Evolutionary conservation across 305 asterid species (phyloP), one percentile per base, ranked within the genome.

Genomic region (Ajuga reptans): DNA sequence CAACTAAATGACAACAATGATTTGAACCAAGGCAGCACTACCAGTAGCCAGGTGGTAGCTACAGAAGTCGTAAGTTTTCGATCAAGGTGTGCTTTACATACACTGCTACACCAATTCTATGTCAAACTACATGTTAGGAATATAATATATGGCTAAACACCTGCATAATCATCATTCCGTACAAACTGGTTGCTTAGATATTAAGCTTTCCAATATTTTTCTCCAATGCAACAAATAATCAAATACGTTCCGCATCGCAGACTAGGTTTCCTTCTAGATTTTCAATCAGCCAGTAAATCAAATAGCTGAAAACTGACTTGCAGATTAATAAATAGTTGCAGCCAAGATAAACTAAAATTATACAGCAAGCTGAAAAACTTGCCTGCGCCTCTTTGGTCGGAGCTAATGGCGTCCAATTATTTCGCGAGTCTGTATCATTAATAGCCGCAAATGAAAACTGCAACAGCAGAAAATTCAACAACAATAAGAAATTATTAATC

Each of bases 371-470:
- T 41, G 33, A 31, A 67, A 75, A 46, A 36, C 80, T 71, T 79
- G 75, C 99, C 97, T 89, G 99, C 62, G 99, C 99, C 83, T 93
- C 99, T 77, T 91, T 93, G 57, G 99, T 85, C 39, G 96, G 99
- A 66, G 99, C 96, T 59, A 91, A 80, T 24, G 99, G 96, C 86
- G 91, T 88, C 96, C 97, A 91, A 57, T 76, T 82, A 61, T 82
- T 86, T 53, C 67, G 77, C 34, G 97, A 78, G 42, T 91, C 97
- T 21, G 89, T 74, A 79, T 93, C 99, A 50, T 93, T 93, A 11
- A 93, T 91, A 31, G 99, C 99, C 49, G 97, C 84, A 69, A 93
- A 84, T 46, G 99, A 90, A 65, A 91, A 93, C 99, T 93, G 90
- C 68, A 77, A 79, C 53, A 58, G 66, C 74, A 66, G 68, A 73